Conservation (phyloP, 768 basidiomycete species). For the Amanita brunnescens region DNA sequence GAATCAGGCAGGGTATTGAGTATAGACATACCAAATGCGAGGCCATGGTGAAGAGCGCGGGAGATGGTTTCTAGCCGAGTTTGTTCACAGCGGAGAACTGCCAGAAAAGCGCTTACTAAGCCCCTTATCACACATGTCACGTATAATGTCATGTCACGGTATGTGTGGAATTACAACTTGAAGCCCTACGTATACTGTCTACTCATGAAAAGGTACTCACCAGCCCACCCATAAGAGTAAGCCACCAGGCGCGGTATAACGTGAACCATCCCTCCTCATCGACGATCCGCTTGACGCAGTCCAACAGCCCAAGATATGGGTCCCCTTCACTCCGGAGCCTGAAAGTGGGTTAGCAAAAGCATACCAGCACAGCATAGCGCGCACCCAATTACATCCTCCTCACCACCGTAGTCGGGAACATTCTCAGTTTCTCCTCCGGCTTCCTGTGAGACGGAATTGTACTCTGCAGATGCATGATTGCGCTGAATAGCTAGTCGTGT, state of each 20-base stretch:
- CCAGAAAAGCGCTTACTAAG: slow-evolving; percentile 6
- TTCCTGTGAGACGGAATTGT: slow-evolving; percentile 68
- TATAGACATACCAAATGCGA: slow-evolving; percentile 62
- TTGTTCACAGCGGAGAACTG: background rate
- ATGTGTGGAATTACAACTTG: too few species aligned
- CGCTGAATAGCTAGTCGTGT: slow-evolving; percentile 78
- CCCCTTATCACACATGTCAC: slow-evolving; percentile 29
- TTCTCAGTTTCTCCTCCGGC: slow-evolving; percentile 58
- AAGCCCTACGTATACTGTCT: background rate
- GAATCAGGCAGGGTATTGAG: slow-evolving; percentile 4
- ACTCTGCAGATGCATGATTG: slow-evolving; percentile 70
- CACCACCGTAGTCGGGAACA: slow-evolving; percentile 54
- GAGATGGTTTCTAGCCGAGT: background rate
- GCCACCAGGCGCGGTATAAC: slow-evolving; percentile 82
- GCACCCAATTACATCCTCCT: slow-evolving; percentile 83
- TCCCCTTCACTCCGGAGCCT: slow-evolving; percentile 72
- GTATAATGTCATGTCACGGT: background rate
- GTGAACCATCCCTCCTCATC: slow-evolving; percentile 72
- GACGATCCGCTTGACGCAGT: slow-evolving; percentile 69
- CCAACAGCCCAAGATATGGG: slow-evolving; percentile 65
- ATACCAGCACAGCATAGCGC: slow-evolving; percentile 14
- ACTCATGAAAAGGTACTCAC: slow-evolving; percentile 43
- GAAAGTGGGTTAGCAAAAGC: background rate
- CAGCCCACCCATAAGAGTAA: slow-evolving; percentile 59
- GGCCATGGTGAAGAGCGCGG: slow-evolving; percentile 32